Base-by-base conservation (phyloP, 345 rosid genomes). In the Schrenkiella parvula region DNA sequence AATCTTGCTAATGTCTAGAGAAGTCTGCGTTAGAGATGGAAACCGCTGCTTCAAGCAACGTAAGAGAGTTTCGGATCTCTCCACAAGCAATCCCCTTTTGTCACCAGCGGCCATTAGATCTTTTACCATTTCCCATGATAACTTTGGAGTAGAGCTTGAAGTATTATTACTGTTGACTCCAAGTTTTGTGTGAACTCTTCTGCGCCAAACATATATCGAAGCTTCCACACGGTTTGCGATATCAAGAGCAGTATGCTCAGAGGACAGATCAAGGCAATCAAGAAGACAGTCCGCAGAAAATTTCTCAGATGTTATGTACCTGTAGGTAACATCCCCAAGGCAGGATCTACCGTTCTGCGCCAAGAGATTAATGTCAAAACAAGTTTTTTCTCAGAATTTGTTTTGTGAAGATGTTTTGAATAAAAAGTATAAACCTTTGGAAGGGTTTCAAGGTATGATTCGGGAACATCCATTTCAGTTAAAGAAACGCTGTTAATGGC, bases 161-260 rank as follows among this genome's bases (percentile, higher is more conserved):
- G 84, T 76, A 23, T 73, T 55, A 4, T 54, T 63, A 25, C 23
- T 68, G 31, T 46, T 82, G 28, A 64, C 75, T 4, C 70, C 74
- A 38, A 88, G 87, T 80, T 86, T 91, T 3, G 83, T 72, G 72
- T 84, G 73, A 64, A 82, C 71, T 76, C 89, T 86, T 82, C 88
- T 80, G 15, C 86, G 90, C 99, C 99, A 95, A 18, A 87, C 79
- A 44, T 95, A 84, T 46, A 85, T 86, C 5, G 98, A 79, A 14
- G 99, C 93, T 77, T 95, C 99, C 26, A 84, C 95, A 1, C 93
- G 88, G 75, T 91, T 89, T 25, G 99, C 99, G 57, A 95, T 86
- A 68, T 95, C 99, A 8, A 91, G 82, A 11, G 92, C 93, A 23
- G 77, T 74, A 26, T 87, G 97, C 48, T 95, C 98, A 12, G 99